Evolutionary conservation across 805 yeast genomes (phyloP).

Genomic region (Saccharomyces cerevisiae): DNA sequence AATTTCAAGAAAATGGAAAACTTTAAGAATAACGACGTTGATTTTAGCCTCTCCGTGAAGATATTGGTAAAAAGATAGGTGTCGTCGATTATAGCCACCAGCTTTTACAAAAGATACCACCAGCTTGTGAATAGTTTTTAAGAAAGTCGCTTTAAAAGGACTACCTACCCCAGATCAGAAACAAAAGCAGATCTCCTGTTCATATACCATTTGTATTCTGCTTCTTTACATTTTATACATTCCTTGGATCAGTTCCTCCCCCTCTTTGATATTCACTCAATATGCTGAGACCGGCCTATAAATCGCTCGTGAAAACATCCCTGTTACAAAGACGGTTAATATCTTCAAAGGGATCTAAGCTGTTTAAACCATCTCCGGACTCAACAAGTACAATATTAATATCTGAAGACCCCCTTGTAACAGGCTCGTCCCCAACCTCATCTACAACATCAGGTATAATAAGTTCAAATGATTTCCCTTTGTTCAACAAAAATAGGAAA

Average conservation of each 20-base stretch:
- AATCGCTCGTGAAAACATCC: slow-evolving; percentile 6
- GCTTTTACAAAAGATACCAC: not conserved
- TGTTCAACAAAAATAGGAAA: not conserved
- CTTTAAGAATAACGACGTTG: not conserved
- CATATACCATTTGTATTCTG: not conserved
- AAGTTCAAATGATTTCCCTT: not conserved
- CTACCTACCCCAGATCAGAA: not conserved
- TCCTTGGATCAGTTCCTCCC: not conserved
- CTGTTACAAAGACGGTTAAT: slow-evolving; percentile 10
- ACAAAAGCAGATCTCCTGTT: not conserved
- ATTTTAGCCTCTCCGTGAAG: not conserved
- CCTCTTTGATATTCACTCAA: not conserved
- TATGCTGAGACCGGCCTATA: slow-evolving; percentile 11
- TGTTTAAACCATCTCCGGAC: slow-evolving; percentile 9
- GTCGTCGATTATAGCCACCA: not conserved
- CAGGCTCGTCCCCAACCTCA: not conserved
- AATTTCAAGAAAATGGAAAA: not conserved
- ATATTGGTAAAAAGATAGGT: not conserved
- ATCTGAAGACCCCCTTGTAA: not conserved
- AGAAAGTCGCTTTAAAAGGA: not conserved
- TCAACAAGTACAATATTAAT: slow-evolving; percentile 2
- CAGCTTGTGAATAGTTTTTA: not conserved
- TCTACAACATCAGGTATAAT: not conserved
- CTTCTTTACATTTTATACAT: not conserved
- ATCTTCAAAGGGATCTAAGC: slow-evolving; percentile 11